Percentiles rank a stretch among this genome's conserved stretches.
Evolutionary conservation across 331 rosid species (phyloP).

Genomic region (Cydonia oblonga): DNA sequence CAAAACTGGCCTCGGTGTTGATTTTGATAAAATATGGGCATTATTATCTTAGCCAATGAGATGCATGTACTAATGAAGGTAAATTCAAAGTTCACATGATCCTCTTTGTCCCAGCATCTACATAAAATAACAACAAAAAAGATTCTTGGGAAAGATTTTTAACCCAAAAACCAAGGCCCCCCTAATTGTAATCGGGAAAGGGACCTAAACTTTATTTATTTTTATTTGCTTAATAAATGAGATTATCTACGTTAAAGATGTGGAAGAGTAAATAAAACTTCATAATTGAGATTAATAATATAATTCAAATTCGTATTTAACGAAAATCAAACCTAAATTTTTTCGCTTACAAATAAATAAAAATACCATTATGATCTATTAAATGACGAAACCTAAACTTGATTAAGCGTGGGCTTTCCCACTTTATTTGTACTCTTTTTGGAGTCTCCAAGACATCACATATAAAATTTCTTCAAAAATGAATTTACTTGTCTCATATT

Average conservation of each 20-base stretch:
- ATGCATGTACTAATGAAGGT: no score
- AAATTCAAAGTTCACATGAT: no score
- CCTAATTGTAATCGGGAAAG: no score
- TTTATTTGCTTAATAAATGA: no score
- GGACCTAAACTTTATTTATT: no score
- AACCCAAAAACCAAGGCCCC: background rate
- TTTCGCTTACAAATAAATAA: no score
- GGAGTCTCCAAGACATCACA: background rate
- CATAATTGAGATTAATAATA: rapidly evolving
- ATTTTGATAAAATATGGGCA: background rate
- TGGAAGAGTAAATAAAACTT: rapidly evolving
- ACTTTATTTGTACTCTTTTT: conserved; percentile 1
- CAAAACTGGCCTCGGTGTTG: background rate
- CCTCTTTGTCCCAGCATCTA: no score
- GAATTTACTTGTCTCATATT: no score
- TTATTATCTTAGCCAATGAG: background rate
- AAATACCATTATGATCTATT: no score
- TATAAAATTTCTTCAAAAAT: background rate
- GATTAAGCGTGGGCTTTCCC: background rate
- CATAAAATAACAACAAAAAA: background rate
- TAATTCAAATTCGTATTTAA: rapidly evolving
- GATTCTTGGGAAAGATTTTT: background rate
- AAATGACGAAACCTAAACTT: no score
- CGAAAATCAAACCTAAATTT: rapidly evolving
- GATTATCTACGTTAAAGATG: rapidly evolving